Percentiles rank a stretch among this genome's conserved stretches.
Conservation (phyloP, 495 filamentous ascomycete species). For the Saxophila tyrrhenica region DNA sequence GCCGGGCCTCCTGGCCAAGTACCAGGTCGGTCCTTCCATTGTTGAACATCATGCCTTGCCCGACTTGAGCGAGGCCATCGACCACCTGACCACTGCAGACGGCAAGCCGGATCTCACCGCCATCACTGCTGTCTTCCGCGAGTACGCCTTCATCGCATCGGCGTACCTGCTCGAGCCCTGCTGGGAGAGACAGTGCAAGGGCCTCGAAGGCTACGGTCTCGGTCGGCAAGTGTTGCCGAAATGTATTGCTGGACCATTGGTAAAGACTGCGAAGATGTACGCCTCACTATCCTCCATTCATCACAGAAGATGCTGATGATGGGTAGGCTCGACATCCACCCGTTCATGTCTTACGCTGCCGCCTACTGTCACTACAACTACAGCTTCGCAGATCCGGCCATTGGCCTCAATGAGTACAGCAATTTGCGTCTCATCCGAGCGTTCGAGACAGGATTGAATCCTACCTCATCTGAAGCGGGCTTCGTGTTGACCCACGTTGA, state of each 20-base stretch:
- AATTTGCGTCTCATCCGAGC: constrained; percentile 80
- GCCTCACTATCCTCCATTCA: constrained; percentile 25
- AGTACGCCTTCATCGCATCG: constrained; percentile 81
- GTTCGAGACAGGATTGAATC: constrained; percentile 78
- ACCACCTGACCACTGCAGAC: constrained; percentile 41
- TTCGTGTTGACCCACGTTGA: constrained; percentile 51
- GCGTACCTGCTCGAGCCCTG: constrained; percentile 93
- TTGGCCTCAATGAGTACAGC: constrained; percentile 51
- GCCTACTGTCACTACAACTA: constrained; percentile 90
- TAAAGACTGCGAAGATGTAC: constrained; percentile 67
- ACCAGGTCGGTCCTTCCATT: constrained; percentile 58
- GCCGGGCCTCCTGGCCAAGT: constrained; percentile 65
- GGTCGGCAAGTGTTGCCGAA: constrained; percentile 59
- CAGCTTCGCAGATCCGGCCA: constrained; percentile 50
- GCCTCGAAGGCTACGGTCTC: constrained; percentile 54
- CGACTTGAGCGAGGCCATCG: constrained; percentile 58
- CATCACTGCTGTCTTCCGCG: constrained; percentile 74
- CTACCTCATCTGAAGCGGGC: constrained; percentile 77
- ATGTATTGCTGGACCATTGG: constrained; percentile 61
- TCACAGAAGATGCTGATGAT: constrained; percentile 1
- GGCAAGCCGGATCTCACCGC: constrained; percentile 51
- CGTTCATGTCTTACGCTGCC: constrained; percentile 93
- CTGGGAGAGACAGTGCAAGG: constrained; percentile 57
- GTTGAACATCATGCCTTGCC: constrained; percentile 46
- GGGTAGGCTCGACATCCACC: constrained; percentile 53